These are phyloP conservation scores for Kentomonas sorsogonicus DNA, from an alignment of 208 protist species.

Conservation along the genomic window DNA sequence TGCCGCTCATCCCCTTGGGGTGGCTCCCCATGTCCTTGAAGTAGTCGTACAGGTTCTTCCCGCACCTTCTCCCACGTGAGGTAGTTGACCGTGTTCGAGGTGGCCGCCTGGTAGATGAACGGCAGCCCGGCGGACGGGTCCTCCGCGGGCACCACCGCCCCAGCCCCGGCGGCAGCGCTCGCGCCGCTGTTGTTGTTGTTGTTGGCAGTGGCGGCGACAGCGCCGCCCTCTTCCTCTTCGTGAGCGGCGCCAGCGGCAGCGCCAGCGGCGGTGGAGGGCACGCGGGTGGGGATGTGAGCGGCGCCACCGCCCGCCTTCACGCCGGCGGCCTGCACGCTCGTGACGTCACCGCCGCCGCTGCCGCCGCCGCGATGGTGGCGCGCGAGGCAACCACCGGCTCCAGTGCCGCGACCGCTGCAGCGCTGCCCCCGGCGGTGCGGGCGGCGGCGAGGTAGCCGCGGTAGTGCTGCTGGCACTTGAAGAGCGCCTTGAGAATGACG, in stretches of 20 bases:
- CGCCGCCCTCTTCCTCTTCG: not conserved
- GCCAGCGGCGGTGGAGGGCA: not conserved
- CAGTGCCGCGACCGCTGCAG: not conserved
- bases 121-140: conserved; percentile 19
- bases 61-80: conserved; percentile 43
- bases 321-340: too few relatives aligned
- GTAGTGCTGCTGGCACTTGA: conserved; percentile 50
- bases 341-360: not conserved
- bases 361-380: conserved; percentile 4
- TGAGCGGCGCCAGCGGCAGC: conserved; percentile 6
- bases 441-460: not conserved
- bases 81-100: conserved; percentile 39
- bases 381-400: not conserved
- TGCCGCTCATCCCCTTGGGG: conserved; percentile 28
- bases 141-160: conserved; percentile 7
- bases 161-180: not conserved
- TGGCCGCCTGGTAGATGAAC: conserved; percentile 65
- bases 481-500: conserved; percentile 78
- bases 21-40: conserved; percentile 35
- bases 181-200: conserved; percentile 12
- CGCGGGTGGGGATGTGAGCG: not conserved
- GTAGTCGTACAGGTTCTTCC: conserved; percentile 25
- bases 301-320: not conserved
- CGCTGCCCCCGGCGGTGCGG: conserved; percentile 1
- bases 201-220: not conserved